phyloP scores from a whole-genome alignment of 805 yeast species.

The Cyberlindnera mrakii region DNA sequence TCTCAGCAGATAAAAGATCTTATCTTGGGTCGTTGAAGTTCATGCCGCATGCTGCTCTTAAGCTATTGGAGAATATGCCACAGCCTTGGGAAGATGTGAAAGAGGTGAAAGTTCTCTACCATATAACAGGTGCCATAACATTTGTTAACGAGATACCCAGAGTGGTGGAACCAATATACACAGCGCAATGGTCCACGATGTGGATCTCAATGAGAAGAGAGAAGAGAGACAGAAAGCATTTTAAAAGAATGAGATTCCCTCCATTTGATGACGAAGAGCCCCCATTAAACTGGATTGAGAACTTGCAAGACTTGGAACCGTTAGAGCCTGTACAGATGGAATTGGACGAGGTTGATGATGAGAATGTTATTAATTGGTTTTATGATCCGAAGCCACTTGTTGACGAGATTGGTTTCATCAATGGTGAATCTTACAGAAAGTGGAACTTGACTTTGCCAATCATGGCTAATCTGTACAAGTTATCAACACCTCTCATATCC shows the following conservation, averaged over 20 bases:
- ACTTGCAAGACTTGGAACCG: conserved; percentile 65
- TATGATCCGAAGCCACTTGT: conserved; percentile 71
- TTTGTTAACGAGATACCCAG: conserved; percentile 90
- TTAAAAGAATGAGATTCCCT: conserved; percentile 89
- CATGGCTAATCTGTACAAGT: conserved; percentile 58
- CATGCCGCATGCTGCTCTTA: conserved; percentile 91
- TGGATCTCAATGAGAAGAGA: conserved; percentile 94
- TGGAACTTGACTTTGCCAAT: conserved; percentile 63
- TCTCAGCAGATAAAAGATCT: conserved; percentile 78
- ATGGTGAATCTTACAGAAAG: conserved; percentile 70
- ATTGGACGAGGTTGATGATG: conserved; percentile 58
- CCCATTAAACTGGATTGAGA: conserved; percentile 76
- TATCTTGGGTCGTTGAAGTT: conserved; percentile 88
- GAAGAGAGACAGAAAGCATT: conserved; percentile 83
- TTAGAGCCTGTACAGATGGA: conserved; percentile 66
- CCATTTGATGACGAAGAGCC: conserved; percentile 98
- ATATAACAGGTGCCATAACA: conserved; percentile 88
- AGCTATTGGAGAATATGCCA: conserved; percentile 92
- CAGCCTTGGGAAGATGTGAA: conserved; percentile 94
- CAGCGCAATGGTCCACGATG: conserved; percentile 92
- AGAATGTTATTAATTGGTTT: conserved; percentile 64
- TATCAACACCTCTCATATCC: conserved; percentile 66
- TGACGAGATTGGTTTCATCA: conserved; percentile 49
- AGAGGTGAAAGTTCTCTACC: conserved; percentile 86
- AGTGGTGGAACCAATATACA: conserved; percentile 86